Conservation (phyloP, 106 monocot species). For the Acanthochlamys bracteata region DNA sequence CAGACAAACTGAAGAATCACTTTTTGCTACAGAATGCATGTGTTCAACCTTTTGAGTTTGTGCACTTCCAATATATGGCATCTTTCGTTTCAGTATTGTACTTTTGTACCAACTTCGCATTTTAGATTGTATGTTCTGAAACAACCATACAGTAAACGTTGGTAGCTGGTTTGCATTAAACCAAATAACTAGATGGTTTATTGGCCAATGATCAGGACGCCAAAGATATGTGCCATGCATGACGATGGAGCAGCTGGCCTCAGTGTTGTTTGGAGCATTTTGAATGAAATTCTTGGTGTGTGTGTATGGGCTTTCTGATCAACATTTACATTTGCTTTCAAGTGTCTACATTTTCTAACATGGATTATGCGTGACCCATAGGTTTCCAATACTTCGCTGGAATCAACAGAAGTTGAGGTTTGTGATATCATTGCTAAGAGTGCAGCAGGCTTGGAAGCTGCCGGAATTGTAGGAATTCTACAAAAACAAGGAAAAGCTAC, state of each 20-base stretch:
- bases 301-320: neutral
- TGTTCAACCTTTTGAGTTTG: neutral
- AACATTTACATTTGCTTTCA: neutral
- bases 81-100: too few relatives aligned
- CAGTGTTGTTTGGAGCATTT: conserved; percentile 47
- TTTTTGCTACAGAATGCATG: conserved; percentile 19
- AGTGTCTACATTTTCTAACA: neutral
- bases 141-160: too few relatives aligned
- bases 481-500: neutral
- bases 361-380: neutral
- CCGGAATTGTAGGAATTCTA: neutral
- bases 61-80: too few relatives aligned
- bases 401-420: neutral
- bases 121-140: too few relatives aligned
- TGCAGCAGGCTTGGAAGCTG: neutral
- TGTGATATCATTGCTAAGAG: neutral
- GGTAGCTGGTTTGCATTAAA: too few relatives aligned
- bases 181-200: neutral
- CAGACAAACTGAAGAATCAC: conserved; percentile 23
- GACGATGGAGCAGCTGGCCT: conserved; percentile 84
- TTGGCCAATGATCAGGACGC: conserved; percentile 4
- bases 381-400: neutral
- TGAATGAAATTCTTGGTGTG: conserved; percentile 36
- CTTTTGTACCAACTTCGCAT: too few relatives aligned
- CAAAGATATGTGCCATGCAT: conserved; percentile 50